Conservation (phyloP, 176 grass and related monocot species). For the Poa annua region DNA sequence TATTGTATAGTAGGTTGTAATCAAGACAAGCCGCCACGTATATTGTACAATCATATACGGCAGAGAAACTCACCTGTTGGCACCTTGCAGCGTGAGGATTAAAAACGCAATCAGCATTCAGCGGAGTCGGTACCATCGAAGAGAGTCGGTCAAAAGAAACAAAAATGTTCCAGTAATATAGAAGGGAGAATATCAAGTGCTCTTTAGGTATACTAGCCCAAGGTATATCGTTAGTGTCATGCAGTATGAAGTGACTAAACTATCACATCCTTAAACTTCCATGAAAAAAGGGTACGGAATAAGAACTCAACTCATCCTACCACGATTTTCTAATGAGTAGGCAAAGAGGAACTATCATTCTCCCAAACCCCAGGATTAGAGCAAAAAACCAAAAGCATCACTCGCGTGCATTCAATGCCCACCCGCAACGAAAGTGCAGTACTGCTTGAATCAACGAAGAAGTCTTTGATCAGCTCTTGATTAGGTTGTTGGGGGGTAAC, state of each 20-base stretch:
- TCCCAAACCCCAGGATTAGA: conserved; percentile 7
- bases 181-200: conserved; percentile 10
- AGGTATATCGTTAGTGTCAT: neutral
- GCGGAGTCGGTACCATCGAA: conserved; percentile 16
- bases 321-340: conserved; percentile 27
- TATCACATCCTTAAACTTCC: conserved; percentile 31
- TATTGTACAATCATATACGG: conserved; percentile 6
- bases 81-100: conserved; percentile 36
- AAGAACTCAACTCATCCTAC: neutral
- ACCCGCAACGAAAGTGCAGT: conserved; percentile 17
- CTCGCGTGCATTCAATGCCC: conserved; percentile 30
- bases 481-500: neutral
- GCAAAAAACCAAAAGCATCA: conserved; percentile 14
- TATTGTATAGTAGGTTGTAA: neutral
- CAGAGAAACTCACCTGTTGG: conserved; percentile 20
- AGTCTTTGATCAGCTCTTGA: conserved; percentile 10
- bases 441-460: conserved; percentile 4
- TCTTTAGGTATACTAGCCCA: conserved; percentile 42
- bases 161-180: conserved; percentile 19
- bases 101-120: conserved; percentile 15
- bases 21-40: neutral
- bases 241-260: neutral
- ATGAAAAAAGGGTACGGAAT: neutral
- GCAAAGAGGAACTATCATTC: conserved; percentile 30
- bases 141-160: conserved; percentile 16